These are phyloP conservation scores for Solanum chacoense DNA, from an alignment of 305 asterid species.

Conservation along the genomic window DNA sequence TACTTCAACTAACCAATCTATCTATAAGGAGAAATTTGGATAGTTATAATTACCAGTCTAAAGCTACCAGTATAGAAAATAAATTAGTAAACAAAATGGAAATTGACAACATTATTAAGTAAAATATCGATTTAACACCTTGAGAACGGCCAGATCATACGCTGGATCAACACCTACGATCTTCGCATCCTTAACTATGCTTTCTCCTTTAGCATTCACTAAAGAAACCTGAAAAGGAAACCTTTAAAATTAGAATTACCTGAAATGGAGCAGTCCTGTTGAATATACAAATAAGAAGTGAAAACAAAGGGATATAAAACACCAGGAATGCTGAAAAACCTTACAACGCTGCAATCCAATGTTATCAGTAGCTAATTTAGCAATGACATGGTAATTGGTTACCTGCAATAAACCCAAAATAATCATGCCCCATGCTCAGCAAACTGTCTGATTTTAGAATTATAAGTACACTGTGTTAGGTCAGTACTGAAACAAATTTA, in stretches of 20 bases:
- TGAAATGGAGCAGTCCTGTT: background rate
- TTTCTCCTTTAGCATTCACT: slow-evolving; percentile 55
- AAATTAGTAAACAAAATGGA: background rate
- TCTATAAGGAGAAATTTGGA: background rate
- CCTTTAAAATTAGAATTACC: slow-evolving; percentile 16
- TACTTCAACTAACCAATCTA: background rate
- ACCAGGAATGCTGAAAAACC: slow-evolving; percentile 31
- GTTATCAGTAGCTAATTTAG: slow-evolving; percentile 63
- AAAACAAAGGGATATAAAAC: background rate
- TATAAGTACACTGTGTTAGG: background rate
- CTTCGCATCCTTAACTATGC: slow-evolving; percentile 44
- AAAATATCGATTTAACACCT: slow-evolving; percentile 28
- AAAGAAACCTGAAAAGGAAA: slow-evolving; percentile 50
- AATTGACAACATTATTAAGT: background rate
- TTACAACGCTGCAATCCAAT: slow-evolving; percentile 83
- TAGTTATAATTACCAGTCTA: background rate
- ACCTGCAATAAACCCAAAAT: slow-evolving; percentile 35
- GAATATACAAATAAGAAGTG: background rate
- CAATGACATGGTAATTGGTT: slow-evolving; percentile 59
- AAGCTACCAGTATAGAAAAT: background rate
- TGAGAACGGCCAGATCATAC: slow-evolving; percentile 72
- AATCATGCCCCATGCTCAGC: background rate
- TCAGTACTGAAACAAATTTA: background rate
- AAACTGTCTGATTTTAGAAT: background rate
- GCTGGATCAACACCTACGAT: slow-evolving; percentile 75